Evolutionary conservation across 495 filamentous ascomycete genomes (phyloP).

Genomic region (Podospora anserina): DNA sequence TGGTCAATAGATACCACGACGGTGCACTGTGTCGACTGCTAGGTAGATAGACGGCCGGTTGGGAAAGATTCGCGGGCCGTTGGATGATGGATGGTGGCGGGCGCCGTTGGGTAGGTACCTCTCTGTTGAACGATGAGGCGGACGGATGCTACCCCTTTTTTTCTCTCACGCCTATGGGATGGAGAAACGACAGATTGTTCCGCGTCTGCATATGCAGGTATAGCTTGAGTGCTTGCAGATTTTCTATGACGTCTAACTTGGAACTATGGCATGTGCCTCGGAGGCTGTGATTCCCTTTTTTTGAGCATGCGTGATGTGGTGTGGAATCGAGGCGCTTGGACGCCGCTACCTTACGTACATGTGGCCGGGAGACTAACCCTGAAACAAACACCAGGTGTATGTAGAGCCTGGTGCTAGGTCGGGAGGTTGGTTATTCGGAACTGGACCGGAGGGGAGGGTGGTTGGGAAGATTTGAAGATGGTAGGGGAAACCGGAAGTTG

Average conservation of each 20-base stretch:
- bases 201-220: neutral
- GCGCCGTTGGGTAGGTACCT: neutral
- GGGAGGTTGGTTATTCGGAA: neutral
- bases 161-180: neutral
- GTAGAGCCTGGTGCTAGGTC: neutral
- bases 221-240: neutral
- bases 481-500: too few species aligned
- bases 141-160: neutral
- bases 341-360: neutral
- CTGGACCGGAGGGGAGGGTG: neutral
- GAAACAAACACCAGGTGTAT: neutral
- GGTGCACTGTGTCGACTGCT: neutral
- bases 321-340: neutral
- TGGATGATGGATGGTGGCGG: neutral
- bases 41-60: neutral
- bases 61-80: neutral
- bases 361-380: neutral
- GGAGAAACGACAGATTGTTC: neutral
- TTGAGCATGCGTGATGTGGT: neutral
- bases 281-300: too few species aligned
- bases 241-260: neutral
- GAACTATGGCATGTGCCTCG: neutral
- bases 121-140: neutral
- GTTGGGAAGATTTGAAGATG: too few species aligned
- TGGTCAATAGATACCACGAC: neutral